Evolutionary conservation across 2,329 filamentous ascomycete genomes (phyloP), one percentile per base, ranked within the genome.

Genomic region (Bipolaris cookei): DNA sequence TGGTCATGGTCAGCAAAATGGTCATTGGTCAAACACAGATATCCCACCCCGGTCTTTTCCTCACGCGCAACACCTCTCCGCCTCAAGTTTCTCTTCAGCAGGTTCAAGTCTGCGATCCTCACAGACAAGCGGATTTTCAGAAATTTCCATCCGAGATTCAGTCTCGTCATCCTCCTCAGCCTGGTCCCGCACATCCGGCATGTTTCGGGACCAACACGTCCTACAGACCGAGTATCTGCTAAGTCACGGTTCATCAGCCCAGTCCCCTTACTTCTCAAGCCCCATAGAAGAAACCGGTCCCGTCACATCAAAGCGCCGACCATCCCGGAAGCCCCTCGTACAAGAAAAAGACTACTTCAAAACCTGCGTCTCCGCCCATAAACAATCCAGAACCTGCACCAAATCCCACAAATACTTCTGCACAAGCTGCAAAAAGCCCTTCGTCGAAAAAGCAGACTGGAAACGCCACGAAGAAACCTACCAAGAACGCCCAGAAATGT

Each of bases 391-490:
- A 2, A 54, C 59, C 10, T 64, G 67, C 3, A 57, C 58, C 11
- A 70, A 68, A 35, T 51, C 60, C 16, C 68, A 70, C 14, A 63
- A 64, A 28, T 74, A 72, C 51, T 73, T 70, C 56, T 81, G 78
- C 62, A 80, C 77, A 0, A 74, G 74, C 4, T 81, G 80, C 71
- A 82, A 85, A 63, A 86, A 86, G 46, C 84, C 84, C 50, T 88
- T 88, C 67, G 83, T 85, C 73, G 81, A 84, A 63, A 88, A 88
- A 68, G 87, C 86, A 63, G 85, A 88, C 72, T 89, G 86, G 87
- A 88, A 87, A 71, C 80, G 85, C 6, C 87, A 89, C 70, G 86
- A 89, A 68, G 86, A 88, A 65, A 85, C 87, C 63, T 88, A 87
- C 64, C 86, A 88, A 74, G 86, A 88, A 75, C 83, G 86, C 21